Evolutionary conservation across 768 basidiomycete genomes (phyloP).

Genomic region (Podaxis mareebaensis): DNA sequence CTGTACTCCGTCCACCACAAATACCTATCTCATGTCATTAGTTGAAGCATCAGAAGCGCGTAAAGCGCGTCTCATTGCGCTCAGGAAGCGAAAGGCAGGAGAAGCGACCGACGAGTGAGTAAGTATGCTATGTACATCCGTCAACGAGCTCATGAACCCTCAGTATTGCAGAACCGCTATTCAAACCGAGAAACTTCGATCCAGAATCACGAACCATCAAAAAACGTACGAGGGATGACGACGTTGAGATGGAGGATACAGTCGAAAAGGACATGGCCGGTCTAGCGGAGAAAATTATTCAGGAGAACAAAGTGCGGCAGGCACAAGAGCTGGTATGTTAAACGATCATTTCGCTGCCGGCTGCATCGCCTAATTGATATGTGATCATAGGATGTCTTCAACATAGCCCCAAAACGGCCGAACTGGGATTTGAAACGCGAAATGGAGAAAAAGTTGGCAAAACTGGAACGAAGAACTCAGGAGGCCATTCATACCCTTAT

Average conservation of each 20-base stretch:
- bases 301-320: conserved; percentile 82
- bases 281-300: conserved; percentile 80
- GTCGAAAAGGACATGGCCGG: conserved; percentile 86
- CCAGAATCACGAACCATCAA: conserved; percentile 79
- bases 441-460: conserved; percentile 85
- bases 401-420: conserved; percentile 95
- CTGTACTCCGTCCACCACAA: not conserved
- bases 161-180: conserved; percentile 43
- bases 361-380: conserved; percentile 6
- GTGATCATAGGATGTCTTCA: conserved; percentile 77
- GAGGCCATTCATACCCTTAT: conserved; percentile 92
- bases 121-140: conserved; percentile 15
- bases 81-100: conserved; percentile 72
- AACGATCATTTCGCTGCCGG: not conserved
- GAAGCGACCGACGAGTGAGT: conserved; percentile 46
- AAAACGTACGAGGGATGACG: conserved; percentile 58
- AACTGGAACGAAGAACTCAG: conserved; percentile 88
- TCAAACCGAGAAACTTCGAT: conserved; percentile 86
- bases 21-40: conserved; percentile 46
- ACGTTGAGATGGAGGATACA: conserved; percentile 70
- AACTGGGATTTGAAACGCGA: conserved; percentile 98
- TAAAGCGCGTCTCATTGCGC: conserved; percentile 77
- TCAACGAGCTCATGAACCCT: conserved; percentile 9
- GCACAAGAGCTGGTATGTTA: conserved; percentile 81
- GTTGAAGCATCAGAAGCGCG: conserved; percentile 78